Base-by-base conservation (phyloP, 768 basidiomycete genomes). In the Nevesoporus exiguus region DNA sequence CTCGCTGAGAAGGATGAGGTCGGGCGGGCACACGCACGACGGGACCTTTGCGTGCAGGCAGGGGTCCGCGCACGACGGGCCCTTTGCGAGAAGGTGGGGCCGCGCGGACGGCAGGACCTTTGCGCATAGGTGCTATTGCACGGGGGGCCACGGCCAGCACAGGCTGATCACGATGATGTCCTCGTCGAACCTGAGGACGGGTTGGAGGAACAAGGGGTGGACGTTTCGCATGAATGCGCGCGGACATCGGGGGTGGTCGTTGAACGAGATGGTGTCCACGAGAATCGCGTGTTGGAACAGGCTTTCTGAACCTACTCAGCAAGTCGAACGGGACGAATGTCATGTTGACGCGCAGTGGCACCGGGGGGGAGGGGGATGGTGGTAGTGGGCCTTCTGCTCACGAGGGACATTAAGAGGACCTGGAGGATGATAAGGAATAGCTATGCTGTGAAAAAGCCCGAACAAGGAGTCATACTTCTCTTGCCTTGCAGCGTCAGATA, bases 291-390 rank as follows among this genome's bases (percentile, higher is more conserved):
- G 53, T 21, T 33, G 66, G 49, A 22, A 24, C 44, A 10, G 60
- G 36, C 37, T 31, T 60, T 52, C 61, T 59, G 45, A 69, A 61
- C 41, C 64, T 66, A 48, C 57, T 63, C 45, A 65, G 15, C 65
- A 64, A 63, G 54, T 67, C 59, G 49, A 68, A 63, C 11, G 68
- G 61, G 54, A 65, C 59, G 49, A 68, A 63, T 10, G 68, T 43
- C 67, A 67, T 66, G 44, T 53, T n/a, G 44, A 44, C 13, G n/a
- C 25, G 47, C 36, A 47, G 51, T 58, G 17, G 33, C 19, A 52
- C 50, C 57, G 60, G 54, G 52, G 48, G 57, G 56, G 34, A 31
- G 51, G 57, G 34, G 49, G 61, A 52, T 31, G 54, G 27, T 46
- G 48, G 44, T 54, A 50, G 17, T 47, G 50, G 25, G 11, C 17